Conservation (phyloP, 495 filamentous ascomycete species). For the Physcia stellaris region DNA sequence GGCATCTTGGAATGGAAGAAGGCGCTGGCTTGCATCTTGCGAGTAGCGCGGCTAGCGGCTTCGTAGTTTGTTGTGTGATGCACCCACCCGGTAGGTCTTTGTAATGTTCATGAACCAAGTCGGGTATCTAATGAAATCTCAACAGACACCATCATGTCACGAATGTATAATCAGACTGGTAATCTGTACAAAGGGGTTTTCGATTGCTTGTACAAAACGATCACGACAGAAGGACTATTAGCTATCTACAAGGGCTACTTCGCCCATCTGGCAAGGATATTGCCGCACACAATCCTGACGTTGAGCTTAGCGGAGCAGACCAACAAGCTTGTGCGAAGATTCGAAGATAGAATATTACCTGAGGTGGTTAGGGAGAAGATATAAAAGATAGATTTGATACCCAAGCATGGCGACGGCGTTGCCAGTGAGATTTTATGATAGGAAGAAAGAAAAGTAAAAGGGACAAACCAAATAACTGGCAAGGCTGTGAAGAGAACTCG, state of each 20-base stretch:
- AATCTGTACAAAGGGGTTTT: constrained; percentile 87
- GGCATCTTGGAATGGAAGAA: constrained; percentile 77
- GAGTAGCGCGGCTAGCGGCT: constrained; percentile 80
- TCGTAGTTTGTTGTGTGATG: constrained; percentile 97
- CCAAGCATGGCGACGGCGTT: too few species aligned
- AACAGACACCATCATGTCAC: constrained; percentile 91
- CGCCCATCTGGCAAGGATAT: constrained; percentile 83
- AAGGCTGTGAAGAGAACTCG: too few species aligned
- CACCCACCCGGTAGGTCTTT: constrained; percentile 69
- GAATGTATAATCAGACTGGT: constrained; percentile 97
- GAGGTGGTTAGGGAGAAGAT: constrained; percentile 32
- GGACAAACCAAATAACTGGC: too few species aligned
- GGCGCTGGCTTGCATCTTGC: constrained; percentile 79
- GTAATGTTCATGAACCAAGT: not conserved
- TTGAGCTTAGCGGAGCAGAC: constrained; percentile 93
- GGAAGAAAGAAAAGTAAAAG: too few species aligned
- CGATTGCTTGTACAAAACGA: constrained; percentile 82
- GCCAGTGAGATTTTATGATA: too few species aligned
- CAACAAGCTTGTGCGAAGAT: constrained; percentile 70
- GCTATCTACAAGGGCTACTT: constrained; percentile 98
- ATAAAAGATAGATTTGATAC: constrained; percentile 16
- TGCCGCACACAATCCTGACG: constrained; percentile 59
- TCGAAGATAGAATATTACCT: constrained; percentile 56
- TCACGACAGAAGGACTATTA: constrained; percentile 78
- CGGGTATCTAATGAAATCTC: constrained; percentile 1